Evolutionary conservation across 768 basidiomycete genomes (phyloP).

Genomic region (Kwoniella heveanensis): DNA sequence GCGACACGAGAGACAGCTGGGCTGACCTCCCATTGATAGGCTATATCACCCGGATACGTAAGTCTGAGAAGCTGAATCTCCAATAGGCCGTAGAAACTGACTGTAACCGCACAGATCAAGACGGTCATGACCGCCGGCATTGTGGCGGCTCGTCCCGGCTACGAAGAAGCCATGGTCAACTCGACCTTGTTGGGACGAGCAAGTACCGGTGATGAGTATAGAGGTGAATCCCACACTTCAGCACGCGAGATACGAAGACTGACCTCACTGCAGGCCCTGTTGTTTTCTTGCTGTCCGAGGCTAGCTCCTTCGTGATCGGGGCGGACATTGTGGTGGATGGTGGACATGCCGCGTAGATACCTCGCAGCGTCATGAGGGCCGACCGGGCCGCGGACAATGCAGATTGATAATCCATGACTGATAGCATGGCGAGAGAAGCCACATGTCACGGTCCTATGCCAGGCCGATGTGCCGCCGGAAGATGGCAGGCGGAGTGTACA

Average conservation of each 20-base stretch:
- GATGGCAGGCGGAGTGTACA: too few relatives aligned
- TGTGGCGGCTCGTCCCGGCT: slow-evolving; percentile 40
- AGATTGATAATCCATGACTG: too few relatives aligned
- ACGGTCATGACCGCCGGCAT: slow-evolving; percentile 46
- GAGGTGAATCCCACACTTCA: slow-evolving; percentile 33
- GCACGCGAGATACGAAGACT: not conserved
- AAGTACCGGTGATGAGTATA: slow-evolving; percentile 46
- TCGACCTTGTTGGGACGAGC: slow-evolving; percentile 42
- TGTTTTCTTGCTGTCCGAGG: slow-evolving; percentile 53
- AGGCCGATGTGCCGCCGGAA: too few relatives aligned
- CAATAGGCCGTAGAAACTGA: too few relatives aligned
- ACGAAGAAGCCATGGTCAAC: slow-evolving; percentile 40
- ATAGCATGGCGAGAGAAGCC: too few relatives aligned
- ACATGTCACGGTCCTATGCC: too few relatives aligned
- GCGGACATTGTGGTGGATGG: slow-evolving; percentile 50
- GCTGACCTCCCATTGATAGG: slow-evolving; percentile 15
- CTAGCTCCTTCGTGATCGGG: slow-evolving; percentile 54
- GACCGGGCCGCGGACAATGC: too few relatives aligned
- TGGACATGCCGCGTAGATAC: slow-evolving; percentile 39
- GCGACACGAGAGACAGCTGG: too few relatives aligned
- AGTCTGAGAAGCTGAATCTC: too few relatives aligned
- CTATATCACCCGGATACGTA: slow-evolving; percentile 47
- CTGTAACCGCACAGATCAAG: slow-evolving; percentile 26
- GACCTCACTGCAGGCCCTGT: slow-evolving; percentile 30
- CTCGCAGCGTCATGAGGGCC: too few relatives aligned